Percentiles rank a stretch among this genome's conserved stretches.
These are phyloP conservation scores for Teratosphaeriaceae sp. DNA, from an alignment of 2,329 filamentous ascomycete species.

Conservation along the genomic window DNA sequence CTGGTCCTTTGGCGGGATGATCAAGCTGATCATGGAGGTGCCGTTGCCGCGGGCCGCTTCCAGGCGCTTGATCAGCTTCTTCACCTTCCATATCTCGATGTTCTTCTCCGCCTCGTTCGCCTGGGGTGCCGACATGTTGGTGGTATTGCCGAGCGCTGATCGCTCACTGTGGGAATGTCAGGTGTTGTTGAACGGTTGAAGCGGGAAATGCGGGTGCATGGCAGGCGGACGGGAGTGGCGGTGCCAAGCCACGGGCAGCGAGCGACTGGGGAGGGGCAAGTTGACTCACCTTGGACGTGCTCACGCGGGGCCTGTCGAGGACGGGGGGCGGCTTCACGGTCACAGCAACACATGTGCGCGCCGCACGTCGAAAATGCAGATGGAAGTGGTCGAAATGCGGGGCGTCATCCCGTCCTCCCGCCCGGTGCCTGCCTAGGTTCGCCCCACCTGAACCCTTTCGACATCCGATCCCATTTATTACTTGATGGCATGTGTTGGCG, in stretches of 20 bases:
- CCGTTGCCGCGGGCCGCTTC: slow-evolving; percentile 97
- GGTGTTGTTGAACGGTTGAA: background rate
- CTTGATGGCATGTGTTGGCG: background rate
- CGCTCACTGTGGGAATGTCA: background rate
- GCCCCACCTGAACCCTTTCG: background rate
- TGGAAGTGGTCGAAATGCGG: too few species aligned
- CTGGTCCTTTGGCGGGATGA: slow-evolving; percentile 98
- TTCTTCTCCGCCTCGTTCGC: slow-evolving; percentile 98
- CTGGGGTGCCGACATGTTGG: slow-evolving; percentile 75
- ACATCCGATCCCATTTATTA: background rate
- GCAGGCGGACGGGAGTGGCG: too few species aligned
- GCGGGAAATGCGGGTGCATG: background rate
- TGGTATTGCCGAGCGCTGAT: background rate
- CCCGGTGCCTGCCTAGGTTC: too few species aligned
- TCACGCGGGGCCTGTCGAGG: too few species aligned
- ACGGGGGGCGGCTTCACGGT: too few species aligned
- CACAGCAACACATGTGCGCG: too few species aligned
- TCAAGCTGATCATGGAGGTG: slow-evolving; percentile 99
- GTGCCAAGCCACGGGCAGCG: too few species aligned
- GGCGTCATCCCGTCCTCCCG: too few species aligned
- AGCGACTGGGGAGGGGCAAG: too few species aligned
- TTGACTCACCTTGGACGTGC: too few species aligned
- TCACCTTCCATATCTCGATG: slow-evolving; percentile 92
- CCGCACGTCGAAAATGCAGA: too few species aligned
- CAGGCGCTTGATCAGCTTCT: slow-evolving; percentile 98